Conservation (phyloP, 2,329 filamentous ascomycete species). For the Fusarium torreyae region DNA sequence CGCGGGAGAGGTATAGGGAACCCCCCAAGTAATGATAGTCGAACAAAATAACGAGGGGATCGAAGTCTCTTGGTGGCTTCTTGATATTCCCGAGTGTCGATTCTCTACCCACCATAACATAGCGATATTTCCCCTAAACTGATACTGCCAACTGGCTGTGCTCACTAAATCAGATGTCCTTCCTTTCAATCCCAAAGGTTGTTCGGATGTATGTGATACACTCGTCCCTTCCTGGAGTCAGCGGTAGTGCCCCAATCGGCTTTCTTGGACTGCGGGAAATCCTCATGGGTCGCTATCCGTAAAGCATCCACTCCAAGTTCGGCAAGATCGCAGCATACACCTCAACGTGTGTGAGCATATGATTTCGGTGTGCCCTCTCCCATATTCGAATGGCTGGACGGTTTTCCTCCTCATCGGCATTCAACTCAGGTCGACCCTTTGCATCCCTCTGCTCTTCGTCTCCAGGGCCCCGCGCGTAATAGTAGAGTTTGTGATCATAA, state of each 20-base stretch:
- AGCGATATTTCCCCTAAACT: too few species aligned
- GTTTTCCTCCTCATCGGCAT: not conserved
- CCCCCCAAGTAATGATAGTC: too few species aligned
- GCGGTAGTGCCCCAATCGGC: conserved; percentile 1
- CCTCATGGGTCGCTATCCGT: conserved; percentile 24
- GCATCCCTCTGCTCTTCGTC: not conserved
- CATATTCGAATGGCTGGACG: not conserved
- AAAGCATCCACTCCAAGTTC: conserved; percentile 31
- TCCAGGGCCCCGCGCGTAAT: not conserved
- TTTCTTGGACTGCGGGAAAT: not conserved
- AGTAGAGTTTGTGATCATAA: conserved; percentile 1
- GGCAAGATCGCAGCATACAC: conserved; percentile 28
- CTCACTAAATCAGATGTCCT: too few species aligned
- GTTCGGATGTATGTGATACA: not conserved
- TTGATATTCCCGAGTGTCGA: too few species aligned
- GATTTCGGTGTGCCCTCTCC: conserved; percentile 35
- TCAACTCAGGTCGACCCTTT: conserved; percentile 2
- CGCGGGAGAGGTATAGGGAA: not conserved
- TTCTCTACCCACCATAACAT: too few species aligned
- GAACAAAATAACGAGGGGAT: too few species aligned
- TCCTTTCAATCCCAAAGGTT: not conserved
- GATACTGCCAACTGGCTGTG: too few species aligned
- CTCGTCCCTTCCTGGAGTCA: not conserved
- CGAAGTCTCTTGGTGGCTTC: too few species aligned
- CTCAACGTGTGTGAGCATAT: conserved; percentile 36